Percentiles rank a stretch among this genome's conserved stretches.
These are phyloP conservation scores for Arthroderma sp. DNA, from an alignment of 2,329 filamentous ascomycete species.

Conservation along the genomic window DNA sequence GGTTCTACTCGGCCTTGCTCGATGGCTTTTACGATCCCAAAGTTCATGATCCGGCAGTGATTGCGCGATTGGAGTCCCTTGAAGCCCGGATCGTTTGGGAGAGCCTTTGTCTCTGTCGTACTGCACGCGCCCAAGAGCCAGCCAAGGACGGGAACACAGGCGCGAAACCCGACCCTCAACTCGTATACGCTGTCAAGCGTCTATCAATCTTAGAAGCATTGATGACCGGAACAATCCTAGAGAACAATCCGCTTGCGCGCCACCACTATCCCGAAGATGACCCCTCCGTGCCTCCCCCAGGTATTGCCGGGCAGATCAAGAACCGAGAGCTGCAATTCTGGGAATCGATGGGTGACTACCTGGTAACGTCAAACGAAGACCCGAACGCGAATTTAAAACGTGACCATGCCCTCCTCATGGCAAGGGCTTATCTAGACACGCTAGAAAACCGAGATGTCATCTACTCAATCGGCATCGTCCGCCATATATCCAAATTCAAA, in stretches of 20 bases:
- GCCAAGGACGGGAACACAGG: conserved; percentile 24
- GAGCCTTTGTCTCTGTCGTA: conserved; percentile 41
- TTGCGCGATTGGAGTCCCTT: conserved; percentile 35
- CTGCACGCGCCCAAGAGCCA: conserved; percentile 20
- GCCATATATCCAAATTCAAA: conserved; percentile 52
- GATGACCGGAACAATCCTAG: conserved; percentile 56
- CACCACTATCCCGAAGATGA: conserved; percentile 9
- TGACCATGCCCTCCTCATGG: conserved; percentile 50
- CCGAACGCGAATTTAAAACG: conserved; percentile 42
- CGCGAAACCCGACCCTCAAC: conserved; percentile 39
- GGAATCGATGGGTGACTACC: conserved; percentile 61
- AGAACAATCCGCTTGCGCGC: conserved; percentile 33
- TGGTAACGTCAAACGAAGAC: conserved; percentile 49
- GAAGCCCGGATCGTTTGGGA: conserved; percentile 50
- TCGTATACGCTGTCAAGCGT: conserved; percentile 53
- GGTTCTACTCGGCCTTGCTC: conserved; percentile 55
- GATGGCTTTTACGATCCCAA: conserved; percentile 30
- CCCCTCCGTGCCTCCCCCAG: conserved; percentile 4
- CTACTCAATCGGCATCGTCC: conserved; percentile 72
- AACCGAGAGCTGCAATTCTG: conserved; percentile 65
- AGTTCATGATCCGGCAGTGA: conserved; percentile 23
- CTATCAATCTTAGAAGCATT: conserved; percentile 65
- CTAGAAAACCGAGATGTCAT: conserved; percentile 81
- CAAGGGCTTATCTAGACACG: conserved; percentile 61
- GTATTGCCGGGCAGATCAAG: conserved; percentile 10